phyloP scores from a whole-genome alignment of 805 yeast species.

The Wickerhamomyces ciferrii region DNA sequence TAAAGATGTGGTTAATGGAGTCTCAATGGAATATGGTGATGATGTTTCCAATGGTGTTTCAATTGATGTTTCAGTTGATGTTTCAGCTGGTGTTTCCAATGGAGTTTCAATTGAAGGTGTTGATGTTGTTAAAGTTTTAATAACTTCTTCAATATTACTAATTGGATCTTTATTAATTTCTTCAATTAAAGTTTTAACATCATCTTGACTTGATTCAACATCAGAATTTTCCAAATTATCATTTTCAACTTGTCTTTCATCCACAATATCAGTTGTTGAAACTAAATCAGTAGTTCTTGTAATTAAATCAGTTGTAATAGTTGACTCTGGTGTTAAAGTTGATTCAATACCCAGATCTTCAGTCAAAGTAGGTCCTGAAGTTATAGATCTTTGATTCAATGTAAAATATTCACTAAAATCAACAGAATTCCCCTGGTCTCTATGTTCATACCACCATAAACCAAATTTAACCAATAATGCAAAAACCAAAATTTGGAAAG shows the following conservation, averaged over 20 bases:
- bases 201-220: neutral
- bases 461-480: conserved; percentile 5
- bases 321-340: too few species aligned
- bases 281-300: too few species aligned
- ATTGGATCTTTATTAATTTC: neutral
- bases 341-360: too few species aligned
- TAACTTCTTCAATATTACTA: neutral
- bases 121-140: neutral
- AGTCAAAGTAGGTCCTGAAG: neutral
- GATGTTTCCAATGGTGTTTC: too few species aligned
- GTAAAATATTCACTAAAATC: conserved; percentile 22
- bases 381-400: conserved; percentile 9
- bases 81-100: neutral
- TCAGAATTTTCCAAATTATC: too few species aligned
- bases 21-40: too few species aligned
- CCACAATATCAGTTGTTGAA: neutral
- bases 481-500: conserved; percentile 10
- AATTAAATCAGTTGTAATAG: too few species aligned
- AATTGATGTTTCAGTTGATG: neutral
- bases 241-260: too few species aligned
- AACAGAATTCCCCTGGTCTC: conserved; percentile 1
- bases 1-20: too few species aligned
- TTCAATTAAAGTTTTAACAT: neutral
- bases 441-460: conserved; percentile 12
- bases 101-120: neutral